phyloP scores from a whole-genome alignment of 345 rosid species.

The Stellera chamaejasme region DNA sequence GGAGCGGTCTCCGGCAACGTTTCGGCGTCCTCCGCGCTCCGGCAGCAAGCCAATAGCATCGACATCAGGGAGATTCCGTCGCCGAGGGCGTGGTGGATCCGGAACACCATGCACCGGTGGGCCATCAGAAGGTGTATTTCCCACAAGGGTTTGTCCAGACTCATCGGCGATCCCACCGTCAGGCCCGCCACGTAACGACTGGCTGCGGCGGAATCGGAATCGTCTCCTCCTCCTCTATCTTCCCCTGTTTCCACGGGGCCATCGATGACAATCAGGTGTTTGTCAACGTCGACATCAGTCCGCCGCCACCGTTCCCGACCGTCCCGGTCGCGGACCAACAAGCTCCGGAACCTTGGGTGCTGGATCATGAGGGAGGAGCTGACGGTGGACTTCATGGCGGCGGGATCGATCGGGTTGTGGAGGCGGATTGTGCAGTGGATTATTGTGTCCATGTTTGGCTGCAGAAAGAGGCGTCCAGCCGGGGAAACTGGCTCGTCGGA shows the following conservation, averaged over 20 bases:
- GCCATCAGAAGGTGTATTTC: conserved; percentile 36
- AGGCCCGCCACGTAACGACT: conserved; percentile 42
- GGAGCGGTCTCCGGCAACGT: conserved; percentile 17
- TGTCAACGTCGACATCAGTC: conserved; percentile 34
- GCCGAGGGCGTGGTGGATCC: conserved; percentile 55
- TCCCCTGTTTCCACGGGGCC: not conserved
- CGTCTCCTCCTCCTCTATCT: not conserved
- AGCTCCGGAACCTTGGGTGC: conserved; percentile 51
- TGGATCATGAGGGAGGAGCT: conserved; percentile 25
- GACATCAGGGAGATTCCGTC: conserved; percentile 56
- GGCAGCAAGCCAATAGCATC: conserved; percentile 33
- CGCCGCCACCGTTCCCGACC: conserved; percentile 45
- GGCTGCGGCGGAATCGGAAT: conserved; percentile 12
- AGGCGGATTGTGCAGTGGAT: conserved; percentile 42
- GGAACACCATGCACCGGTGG: conserved; percentile 25
- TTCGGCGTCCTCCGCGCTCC: conserved; percentile 25
- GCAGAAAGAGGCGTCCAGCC: conserved; percentile 44
- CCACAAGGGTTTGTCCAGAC: conserved; percentile 47
- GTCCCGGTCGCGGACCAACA: conserved; percentile 32
- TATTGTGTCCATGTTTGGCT: conserved; percentile 30
- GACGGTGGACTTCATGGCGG: conserved; percentile 19
- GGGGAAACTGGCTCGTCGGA: conserved; percentile 48
- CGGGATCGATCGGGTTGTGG: conserved; percentile 19
- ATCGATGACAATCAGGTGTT: conserved; percentile 22
- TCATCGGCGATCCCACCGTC: conserved; percentile 27